phyloP scores from a whole-genome alignment of 176 grass and related monocot species.

The Oryza brachyantha region DNA sequence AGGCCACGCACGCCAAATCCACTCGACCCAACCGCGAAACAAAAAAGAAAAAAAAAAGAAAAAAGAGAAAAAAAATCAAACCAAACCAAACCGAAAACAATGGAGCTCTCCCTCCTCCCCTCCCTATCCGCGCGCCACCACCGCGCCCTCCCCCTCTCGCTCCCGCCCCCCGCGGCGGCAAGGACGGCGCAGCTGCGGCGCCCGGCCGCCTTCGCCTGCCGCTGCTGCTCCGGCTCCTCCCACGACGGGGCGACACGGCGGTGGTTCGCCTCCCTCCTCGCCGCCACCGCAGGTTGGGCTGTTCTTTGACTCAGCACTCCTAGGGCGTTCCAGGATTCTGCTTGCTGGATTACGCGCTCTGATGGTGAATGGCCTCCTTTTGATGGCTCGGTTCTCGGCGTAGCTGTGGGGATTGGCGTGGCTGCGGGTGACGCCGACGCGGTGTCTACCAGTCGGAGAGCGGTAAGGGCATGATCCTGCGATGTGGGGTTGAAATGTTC shows the following conservation, averaged over 20 bases:
- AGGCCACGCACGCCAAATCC: conserved; percentile 37
- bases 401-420: conserved; percentile 36
- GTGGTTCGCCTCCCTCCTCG: conserved; percentile 44
- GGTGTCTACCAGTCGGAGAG: conserved; percentile 91
- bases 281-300: conserved; percentile 37
- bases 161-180: neutral
- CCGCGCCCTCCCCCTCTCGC: neutral
- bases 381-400: neutral
- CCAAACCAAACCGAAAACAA: conserved; percentile 17
- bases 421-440: conserved; percentile 48
- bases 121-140: conserved; percentile 10
- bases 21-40: neutral
- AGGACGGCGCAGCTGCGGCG: neutral
- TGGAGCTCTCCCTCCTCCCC: conserved; percentile 65
- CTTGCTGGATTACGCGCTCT: neutral
- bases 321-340: neutral
- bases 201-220: conserved; percentile 27
- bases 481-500: neutral
- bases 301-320: conserved; percentile 1
- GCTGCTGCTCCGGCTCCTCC: conserved; percentile 30
- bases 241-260: neutral
- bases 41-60: neutral
- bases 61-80: conserved; percentile 4
- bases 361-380: neutral
- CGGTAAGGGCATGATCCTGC: conserved; percentile 48